Evolutionary conservation across 2,329 filamentous ascomycete genomes (phyloP), one percentile per base, ranked within the genome.

Genomic region (Colletotrichum destructivum): DNA sequence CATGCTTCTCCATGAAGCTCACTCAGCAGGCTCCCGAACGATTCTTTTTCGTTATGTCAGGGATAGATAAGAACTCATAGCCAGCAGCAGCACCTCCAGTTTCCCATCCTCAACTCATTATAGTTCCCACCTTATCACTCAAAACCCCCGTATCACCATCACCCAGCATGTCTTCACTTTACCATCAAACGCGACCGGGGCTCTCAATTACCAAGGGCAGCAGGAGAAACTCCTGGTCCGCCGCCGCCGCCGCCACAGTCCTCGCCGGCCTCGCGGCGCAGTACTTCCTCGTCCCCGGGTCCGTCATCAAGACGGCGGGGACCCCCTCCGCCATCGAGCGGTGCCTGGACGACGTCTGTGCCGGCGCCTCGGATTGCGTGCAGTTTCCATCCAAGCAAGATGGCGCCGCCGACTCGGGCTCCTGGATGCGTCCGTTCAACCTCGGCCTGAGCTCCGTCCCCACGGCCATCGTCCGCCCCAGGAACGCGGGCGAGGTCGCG

Each of bases 381-480:
- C 79, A 80, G 0, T 76, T 86, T 5, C 40, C 49, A 0, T 3
- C 4, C 8, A 7, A 31, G 6, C 88, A 86, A 76, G 80, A 87
- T 74, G 38, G 42, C 18, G 8, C 16, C 16, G 35, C 13, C 16
- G 35, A 31, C 9, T 21, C 40, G 15, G 46, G 78, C 1, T 73
- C 76, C 2, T 89, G 88, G 87, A 86, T 85, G 49, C 84, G 83
- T 74, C 81, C 84, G 0, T 89, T 86, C 79, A 89, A 89, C 69
- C 83, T 88, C 70, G 86, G 84, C 35, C 77, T 85, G 13, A 76
- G 79, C 1, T 83, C 88, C 26, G 85, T 80, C 4, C 90, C 90
- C 0, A 80, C 83, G 3, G 89, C 88, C 11, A 87, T 92, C n/a
- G 84, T 90, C 1, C 82, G 88, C 8, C 90, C 90, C 0, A 79